Conservation (phyloP, 805 yeast genomes). For the Saccharomycopsis fodiens region DNA sequence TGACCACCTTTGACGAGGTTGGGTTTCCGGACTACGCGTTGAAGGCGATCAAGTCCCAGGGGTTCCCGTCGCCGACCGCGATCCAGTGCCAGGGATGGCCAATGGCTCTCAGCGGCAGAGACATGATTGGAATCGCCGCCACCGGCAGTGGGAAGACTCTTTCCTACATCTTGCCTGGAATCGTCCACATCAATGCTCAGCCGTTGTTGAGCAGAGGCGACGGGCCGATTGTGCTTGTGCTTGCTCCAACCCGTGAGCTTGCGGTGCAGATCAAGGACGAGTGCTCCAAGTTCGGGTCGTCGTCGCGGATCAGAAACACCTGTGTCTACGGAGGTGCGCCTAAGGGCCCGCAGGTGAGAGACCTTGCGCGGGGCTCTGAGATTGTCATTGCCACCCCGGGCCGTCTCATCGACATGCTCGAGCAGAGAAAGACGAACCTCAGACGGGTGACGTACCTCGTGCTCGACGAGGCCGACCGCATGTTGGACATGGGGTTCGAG, state of each 20-base stretch:
- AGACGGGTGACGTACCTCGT: conserved; percentile 95
- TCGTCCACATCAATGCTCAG: conserved; percentile 97
- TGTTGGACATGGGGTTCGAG: conserved; percentile 99
- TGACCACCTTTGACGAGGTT: conserved; percentile 89
- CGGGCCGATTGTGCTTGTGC: conserved; percentile 92
- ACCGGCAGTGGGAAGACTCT: conserved; percentile 99
- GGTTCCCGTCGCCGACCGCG: conserved; percentile 90
- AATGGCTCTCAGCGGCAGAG: conserved; percentile 98
- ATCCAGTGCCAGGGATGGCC: conserved; percentile 99
- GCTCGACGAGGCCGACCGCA: conserved; percentile 98
- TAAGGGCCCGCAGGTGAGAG: conserved; percentile 95
- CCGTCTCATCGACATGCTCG: conserved; percentile 96
- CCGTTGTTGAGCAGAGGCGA: conserved; percentile 90
- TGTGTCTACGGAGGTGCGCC: conserved; percentile 99
- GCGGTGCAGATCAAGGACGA: conserved; percentile 97
- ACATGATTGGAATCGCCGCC: conserved; percentile 97
- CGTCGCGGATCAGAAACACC: conserved; percentile 91
- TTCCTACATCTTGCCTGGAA: conserved; percentile 93
- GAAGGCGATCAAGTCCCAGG: conserved; percentile 80
- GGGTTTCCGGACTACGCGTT: conserved; percentile 95
- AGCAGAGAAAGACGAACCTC: conserved; percentile 88
- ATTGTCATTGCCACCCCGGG: conserved; percentile 98
- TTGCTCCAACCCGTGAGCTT: conserved; percentile 98
- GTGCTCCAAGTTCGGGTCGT: conserved; percentile 87
- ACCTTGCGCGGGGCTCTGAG: conserved; percentile 90